Conservation (phyloP, 2,329 filamentous ascomycete genomes). For the Rhynchosporium graminicola region DNA sequence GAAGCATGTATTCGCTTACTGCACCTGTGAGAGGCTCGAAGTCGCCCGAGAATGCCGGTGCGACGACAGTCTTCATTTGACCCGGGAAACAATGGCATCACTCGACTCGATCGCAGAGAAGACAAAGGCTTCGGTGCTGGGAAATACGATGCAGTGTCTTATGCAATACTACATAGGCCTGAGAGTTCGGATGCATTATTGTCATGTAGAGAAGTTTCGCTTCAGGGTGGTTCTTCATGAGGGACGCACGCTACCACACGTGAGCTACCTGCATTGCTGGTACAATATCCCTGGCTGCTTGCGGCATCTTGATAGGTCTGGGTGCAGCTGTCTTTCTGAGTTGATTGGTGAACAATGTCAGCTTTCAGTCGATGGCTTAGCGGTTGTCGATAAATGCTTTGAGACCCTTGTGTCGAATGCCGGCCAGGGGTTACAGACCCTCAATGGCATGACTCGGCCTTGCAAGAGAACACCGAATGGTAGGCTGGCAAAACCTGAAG, state of each 20-base stretch:
- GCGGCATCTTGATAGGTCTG: constrained; percentile 1
- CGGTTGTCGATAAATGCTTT: constrained; percentile 14
- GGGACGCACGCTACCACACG: background rate
- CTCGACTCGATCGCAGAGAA: background rate
- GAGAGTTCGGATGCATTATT: constrained; percentile 12
- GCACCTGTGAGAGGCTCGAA: background rate
- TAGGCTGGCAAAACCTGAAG: background rate
- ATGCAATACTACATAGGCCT: background rate
- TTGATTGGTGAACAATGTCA: background rate
- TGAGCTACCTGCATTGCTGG: background rate
- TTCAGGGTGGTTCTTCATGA: background rate
- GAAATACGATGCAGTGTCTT: constrained; percentile 1
- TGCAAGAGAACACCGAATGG: background rate
- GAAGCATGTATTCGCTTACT: background rate
- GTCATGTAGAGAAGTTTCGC: background rate
- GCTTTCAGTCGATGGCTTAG: constrained; percentile 5
- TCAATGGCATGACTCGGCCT: constrained; percentile 13
- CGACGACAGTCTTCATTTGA: background rate
- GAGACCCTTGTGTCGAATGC: constrained; percentile 16
- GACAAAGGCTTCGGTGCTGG: background rate
- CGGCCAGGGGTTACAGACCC: constrained; percentile 2
- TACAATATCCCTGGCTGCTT: background rate
- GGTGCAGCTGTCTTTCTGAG: background rate
- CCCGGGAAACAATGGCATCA: background rate
- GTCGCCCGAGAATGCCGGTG: constrained; percentile 4